phyloP scores from a whole-genome alignment of 1,284 basidiomycete genomes.

The Schizophyllum amplum region DNA sequence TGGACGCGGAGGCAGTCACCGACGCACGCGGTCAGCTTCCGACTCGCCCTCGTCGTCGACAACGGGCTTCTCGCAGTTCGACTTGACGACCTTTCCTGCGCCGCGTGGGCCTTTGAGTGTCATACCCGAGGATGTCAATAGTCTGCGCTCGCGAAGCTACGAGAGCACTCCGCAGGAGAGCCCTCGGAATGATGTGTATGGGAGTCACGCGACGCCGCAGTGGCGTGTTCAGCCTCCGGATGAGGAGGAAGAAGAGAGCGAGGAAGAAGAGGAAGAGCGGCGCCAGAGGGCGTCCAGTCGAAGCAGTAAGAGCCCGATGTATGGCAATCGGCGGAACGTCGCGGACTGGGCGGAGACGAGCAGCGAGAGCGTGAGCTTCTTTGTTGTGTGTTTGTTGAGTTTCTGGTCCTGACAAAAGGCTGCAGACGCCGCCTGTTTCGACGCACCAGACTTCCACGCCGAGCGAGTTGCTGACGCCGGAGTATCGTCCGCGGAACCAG shows the following conservation, averaged over 20 bases:
- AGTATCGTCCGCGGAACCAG: neutral
- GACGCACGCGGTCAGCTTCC: neutral
- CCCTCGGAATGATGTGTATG: neutral
- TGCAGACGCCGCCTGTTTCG: neutral
- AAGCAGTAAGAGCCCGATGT: neutral
- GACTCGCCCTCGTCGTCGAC: neutral
- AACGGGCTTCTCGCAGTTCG: neutral
- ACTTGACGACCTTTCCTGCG: neutral
- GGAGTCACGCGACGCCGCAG: neutral
- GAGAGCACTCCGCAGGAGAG: neutral
- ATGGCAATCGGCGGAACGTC: neutral
- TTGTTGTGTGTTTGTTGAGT: neutral
- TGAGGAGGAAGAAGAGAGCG: neutral
- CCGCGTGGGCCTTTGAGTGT: neutral
- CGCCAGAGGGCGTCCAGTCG: neutral
- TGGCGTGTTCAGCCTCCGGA: neutral
- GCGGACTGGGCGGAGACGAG: neutral
- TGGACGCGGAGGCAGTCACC: neutral
- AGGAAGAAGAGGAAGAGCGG: neutral
- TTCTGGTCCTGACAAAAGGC: neutral
- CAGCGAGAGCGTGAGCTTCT: neutral
- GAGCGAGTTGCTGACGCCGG: neutral
- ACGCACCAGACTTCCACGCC: neutral
- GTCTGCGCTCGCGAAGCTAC: neutral
- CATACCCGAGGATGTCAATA: neutral